Conservation (phyloP, 2,329 filamentous ascomycete species). For the Volutella citrinella region DNA sequence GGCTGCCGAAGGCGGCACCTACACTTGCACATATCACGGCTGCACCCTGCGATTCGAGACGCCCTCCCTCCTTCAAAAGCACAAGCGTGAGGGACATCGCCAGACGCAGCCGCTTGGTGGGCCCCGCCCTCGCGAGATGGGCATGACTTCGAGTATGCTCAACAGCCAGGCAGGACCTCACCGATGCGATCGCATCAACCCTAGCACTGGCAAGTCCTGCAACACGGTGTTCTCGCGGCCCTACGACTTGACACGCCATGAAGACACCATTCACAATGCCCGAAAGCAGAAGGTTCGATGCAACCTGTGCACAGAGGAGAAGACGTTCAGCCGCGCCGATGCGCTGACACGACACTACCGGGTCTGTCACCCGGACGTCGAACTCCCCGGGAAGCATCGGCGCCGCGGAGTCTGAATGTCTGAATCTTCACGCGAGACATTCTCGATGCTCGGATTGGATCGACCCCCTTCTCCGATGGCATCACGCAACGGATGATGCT, state of each 20-base stretch:
- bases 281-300: conserved; percentile 94
- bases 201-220: conserved; percentile 91
- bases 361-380: conserved; percentile 87
- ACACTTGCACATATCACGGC: conserved; percentile 93
- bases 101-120: conserved; percentile 54
- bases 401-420: conserved; percentile 25
- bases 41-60: conserved; percentile 87
- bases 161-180: conserved; percentile 93
- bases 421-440: too few relatives aligned
- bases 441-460: too few relatives aligned
- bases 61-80: conserved; percentile 82
- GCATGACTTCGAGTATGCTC: conserved; percentile 53
- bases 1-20: conserved; percentile 78
- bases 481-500: conserved; percentile 21
- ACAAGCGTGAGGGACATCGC: conserved; percentile 91
- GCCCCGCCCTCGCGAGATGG: conserved; percentile 28
- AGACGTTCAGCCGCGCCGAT: conserved; percentile 94
- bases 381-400: conserved; percentile 67
- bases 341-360: conserved; percentile 92
- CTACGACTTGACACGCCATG: conserved; percentile 93
- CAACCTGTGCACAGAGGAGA: conserved; percentile 89
- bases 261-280: conserved; percentile 95
- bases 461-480: conserved; percentile 1
- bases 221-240: conserved; percentile 91
- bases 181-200: conserved; percentile 89